Evolutionary conservation across 768 basidiomycete genomes (phyloP).

Genomic region (Kwoniella europaea): DNA sequence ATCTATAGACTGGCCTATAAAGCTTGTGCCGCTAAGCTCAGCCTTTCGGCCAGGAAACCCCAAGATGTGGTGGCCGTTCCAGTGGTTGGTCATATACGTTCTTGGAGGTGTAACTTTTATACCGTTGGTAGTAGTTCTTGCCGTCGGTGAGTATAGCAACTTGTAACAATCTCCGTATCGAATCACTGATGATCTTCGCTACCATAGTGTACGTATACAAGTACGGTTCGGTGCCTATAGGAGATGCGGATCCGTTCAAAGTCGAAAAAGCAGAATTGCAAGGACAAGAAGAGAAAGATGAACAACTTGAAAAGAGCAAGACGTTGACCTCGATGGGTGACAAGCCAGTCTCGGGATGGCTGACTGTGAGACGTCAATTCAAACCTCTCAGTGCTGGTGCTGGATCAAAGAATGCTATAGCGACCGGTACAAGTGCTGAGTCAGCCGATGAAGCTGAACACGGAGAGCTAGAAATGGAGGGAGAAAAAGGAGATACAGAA

Average conservation of each 20-base stretch:
- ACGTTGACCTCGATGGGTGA: background rate
- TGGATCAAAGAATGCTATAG: slow-evolving; percentile 14
- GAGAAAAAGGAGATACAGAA: slow-evolving; percentile 28
- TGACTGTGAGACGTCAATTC: slow-evolving; percentile 49
- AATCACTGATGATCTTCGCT: background rate
- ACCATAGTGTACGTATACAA: slow-evolving; percentile 54
- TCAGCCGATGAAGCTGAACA: slow-evolving; percentile 13
- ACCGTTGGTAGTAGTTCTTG: slow-evolving; percentile 70
- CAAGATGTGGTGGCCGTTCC: slow-evolving; percentile 48
- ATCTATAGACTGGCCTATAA: no score
- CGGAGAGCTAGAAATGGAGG: slow-evolving; percentile 14
- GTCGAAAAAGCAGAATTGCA: slow-evolving; percentile 55
- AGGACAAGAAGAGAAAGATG: slow-evolving; percentile 43
- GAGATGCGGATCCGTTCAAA: slow-evolving; percentile 63
- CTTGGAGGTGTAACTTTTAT: slow-evolving; percentile 89
- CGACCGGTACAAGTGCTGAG: background rate
- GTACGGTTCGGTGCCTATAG: slow-evolving; percentile 86
- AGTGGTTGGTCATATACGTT: slow-evolving; percentile 70
- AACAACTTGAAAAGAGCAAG: slow-evolving; percentile 40
- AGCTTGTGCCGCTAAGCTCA: no score
- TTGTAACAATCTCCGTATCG: background rate
- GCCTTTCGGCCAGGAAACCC: background rate
- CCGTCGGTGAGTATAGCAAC: slow-evolving; percentile 58
- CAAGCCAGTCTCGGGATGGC: slow-evolving; percentile 44
- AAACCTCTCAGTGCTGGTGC: slow-evolving; percentile 11